Evolutionary conservation across 129 eudicot species (phyloP).

Genomic region (Saposhnikovia divaricata): DNA sequence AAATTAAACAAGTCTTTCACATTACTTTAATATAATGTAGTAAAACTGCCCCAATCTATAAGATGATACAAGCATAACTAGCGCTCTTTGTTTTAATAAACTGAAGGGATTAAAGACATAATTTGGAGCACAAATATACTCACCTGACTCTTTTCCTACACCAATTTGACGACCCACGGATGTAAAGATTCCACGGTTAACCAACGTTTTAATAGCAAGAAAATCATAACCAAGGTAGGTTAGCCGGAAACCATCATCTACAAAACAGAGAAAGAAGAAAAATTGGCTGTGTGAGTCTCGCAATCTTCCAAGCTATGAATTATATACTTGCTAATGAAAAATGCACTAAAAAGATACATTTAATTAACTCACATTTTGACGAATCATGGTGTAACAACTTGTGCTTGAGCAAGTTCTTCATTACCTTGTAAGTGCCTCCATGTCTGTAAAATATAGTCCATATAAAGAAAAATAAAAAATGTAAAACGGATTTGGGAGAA

Average conservation of each 20-base stretch:
- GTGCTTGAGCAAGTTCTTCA: slow-evolving; percentile 89
- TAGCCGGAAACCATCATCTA: slow-evolving; percentile 92
- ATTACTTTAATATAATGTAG: neutral
- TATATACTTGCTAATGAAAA: neutral
- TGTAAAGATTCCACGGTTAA: slow-evolving; percentile 77
- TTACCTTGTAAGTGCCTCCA: slow-evolving; percentile 93
- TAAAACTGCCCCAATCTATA: neutral
- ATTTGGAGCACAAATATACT: neutral
- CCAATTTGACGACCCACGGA: slow-evolving; percentile 97
- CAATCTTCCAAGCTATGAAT: neutral
- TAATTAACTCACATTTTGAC: slow-evolving; percentile 60
- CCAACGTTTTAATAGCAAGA: slow-evolving; percentile 90
- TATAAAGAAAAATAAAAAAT: neutral
- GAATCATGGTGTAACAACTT: slow-evolving; percentile 85
- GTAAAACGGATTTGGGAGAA: neutral
- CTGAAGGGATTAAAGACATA: neutral
- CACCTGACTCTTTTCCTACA: slow-evolving; percentile 96
- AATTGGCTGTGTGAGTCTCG: neutral
- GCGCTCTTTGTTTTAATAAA: neutral
- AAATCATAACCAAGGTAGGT: slow-evolving; percentile 95
- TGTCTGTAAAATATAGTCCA: slow-evolving; percentile 35
- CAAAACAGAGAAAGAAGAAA: neutral
- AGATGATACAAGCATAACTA: neutral
- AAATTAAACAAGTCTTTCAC: neutral
- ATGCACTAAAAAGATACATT: neutral